Evolutionary conservation across 352 stramenopile genomes (phyloP).

Genomic region (Phytophthora sp.): DNA sequence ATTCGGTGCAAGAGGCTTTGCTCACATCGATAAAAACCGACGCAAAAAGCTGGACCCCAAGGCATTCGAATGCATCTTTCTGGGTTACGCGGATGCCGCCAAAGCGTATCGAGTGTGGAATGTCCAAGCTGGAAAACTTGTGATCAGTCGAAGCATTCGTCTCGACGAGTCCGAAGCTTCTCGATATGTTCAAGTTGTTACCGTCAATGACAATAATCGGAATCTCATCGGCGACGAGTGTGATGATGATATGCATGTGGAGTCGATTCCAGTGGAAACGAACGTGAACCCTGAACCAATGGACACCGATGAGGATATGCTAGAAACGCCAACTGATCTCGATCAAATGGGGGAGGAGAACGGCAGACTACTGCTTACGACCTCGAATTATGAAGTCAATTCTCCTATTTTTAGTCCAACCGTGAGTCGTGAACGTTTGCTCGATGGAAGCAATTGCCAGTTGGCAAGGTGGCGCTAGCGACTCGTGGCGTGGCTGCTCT

Average conservation of each 20-base stretch:
- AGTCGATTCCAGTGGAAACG: not conserved
- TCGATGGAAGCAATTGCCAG: no score
- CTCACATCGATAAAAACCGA: conserved; percentile 12
- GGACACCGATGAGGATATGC: conserved; percentile 2
- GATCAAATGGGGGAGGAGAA: conserved; percentile 3
- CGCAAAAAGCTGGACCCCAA: conserved; percentile 24
- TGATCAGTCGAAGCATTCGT: conserved; percentile 1
- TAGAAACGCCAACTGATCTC: not conserved
- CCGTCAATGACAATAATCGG: not conserved
- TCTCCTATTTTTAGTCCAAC: no score
- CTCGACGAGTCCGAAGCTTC: not conserved
- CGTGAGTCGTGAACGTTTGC: no score
- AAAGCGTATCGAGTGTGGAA: conserved; percentile 26
- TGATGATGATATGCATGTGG: not conserved
- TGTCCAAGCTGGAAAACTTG: not conserved
- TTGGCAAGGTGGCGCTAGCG: not conserved
- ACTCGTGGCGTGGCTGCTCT: not conserved
- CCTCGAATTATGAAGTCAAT: no score
- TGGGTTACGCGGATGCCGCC: conserved; percentile 17
- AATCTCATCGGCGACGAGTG: not conserved
- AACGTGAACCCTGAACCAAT: not conserved
- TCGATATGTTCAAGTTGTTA: not conserved
- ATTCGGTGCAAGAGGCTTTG: conserved; percentile 17
- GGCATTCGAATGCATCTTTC: conserved; percentile 24
- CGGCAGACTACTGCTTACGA: no score